Conservation (phyloP, 495 filamentous ascomycete genomes). For the Paragyromitra xinjiangensis region DNA sequence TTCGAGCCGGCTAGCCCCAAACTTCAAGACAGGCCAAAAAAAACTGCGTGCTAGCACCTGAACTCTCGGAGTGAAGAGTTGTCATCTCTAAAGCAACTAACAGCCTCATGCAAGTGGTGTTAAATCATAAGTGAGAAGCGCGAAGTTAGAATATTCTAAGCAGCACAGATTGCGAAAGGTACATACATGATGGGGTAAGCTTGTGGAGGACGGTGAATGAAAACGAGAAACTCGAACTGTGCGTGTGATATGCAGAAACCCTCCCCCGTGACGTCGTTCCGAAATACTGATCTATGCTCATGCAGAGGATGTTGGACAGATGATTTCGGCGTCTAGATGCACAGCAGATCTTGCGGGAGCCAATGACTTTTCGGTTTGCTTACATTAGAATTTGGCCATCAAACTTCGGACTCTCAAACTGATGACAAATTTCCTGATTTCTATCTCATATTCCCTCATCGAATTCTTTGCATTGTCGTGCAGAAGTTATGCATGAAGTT, state of each 20-base stretch:
- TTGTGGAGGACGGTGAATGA: too few species aligned
- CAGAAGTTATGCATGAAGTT: background rate
- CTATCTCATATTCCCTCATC: background rate
- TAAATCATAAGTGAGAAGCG: too few species aligned
- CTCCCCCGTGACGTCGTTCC: conserved; percentile 1
- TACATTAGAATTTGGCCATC: background rate
- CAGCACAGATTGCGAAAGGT: too few species aligned
- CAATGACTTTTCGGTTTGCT: background rate
- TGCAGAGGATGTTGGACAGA: background rate
- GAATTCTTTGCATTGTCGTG: background rate
- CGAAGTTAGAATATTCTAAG: too few species aligned
- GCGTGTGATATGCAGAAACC: background rate
- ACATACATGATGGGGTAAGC: too few species aligned
- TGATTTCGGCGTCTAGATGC: conserved; percentile 4
- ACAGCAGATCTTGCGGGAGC: conserved; percentile 18
- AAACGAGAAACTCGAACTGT: too few species aligned
- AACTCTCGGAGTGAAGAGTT: background rate
- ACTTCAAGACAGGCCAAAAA: background rate
- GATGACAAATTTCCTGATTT: background rate
- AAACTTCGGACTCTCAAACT: background rate
- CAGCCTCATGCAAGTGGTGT: too few species aligned
- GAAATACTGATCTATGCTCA: conserved; percentile 5
- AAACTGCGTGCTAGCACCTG: background rate
- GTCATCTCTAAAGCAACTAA: too few species aligned
- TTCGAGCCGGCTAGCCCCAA: background rate